Evolutionary conservation across 306 rosid genomes (phyloP).

Genomic region (Glycine soja): DNA sequence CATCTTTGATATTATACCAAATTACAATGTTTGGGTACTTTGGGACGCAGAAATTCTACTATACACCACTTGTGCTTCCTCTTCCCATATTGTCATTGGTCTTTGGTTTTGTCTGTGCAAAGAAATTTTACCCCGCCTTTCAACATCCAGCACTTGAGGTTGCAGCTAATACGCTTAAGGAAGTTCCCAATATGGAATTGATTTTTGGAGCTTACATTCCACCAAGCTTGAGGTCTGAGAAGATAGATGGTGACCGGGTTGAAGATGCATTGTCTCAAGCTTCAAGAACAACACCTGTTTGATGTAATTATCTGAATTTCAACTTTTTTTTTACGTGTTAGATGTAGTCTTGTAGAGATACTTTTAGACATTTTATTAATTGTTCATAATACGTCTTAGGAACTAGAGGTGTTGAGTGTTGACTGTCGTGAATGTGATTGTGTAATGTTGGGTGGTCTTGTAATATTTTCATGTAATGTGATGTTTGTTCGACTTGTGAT

Average conservation of each 20-base stretch:
- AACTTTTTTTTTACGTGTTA: constrained; percentile 19
- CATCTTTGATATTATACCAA: constrained; percentile 79
- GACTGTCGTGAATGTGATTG: constrained; percentile 12
- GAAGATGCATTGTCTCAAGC: constrained; percentile 82
- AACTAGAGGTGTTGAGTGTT: constrained; percentile 35
- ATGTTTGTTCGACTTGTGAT: constrained; percentile 35
- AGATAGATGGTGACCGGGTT: constrained; percentile 65
- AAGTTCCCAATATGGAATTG: constrained; percentile 73
- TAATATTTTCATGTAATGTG: constrained; percentile 5
- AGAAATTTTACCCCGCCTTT: constrained; percentile 79
- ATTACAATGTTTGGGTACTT: constrained; percentile 89
- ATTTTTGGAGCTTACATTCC: constrained; percentile 76
- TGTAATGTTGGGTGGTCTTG: constrained; percentile 39
- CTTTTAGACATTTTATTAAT: constrained; percentile 39
- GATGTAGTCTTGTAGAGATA: constrained; percentile 36
- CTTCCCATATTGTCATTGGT: constrained; percentile 70
- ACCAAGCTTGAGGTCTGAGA: constrained; percentile 76
- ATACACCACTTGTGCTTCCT: constrained; percentile 61
- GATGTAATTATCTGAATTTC: constrained; percentile 42
- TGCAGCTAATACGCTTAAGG: constrained; percentile 57
- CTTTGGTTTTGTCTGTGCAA: constrained; percentile 57
- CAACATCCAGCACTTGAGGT: constrained; percentile 66
- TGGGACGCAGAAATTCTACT: constrained; percentile 60
- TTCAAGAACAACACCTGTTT: constrained; percentile 68
- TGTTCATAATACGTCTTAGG: constrained; percentile 56